Percentiles rank a stretch among this genome's conserved stretches.
phyloP scores from a whole-genome alignment of 2,329 filamentous ascomycete genomes.

The Ploettnerulaceae sp. region DNA sequence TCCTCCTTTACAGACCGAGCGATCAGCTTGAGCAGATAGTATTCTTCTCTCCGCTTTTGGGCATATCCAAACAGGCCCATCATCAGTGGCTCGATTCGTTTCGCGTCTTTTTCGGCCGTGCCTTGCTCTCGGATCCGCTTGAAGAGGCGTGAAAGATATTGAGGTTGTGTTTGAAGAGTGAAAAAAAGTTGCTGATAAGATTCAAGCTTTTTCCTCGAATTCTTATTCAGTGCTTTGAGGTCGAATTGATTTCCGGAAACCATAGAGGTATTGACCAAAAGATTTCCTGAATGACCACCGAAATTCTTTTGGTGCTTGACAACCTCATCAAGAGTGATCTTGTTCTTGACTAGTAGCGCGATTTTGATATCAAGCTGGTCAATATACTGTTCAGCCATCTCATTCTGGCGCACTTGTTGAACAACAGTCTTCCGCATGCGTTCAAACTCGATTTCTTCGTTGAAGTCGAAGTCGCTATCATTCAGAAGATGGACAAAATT shows the following conservation, averaged over 20 bases:
- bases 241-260: slow-evolving; percentile 90
- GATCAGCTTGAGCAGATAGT: slow-evolving; percentile 89
- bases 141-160: slow-evolving; percentile 88
- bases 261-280: slow-evolving; percentile 85
- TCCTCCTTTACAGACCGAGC: slow-evolving; percentile 80
- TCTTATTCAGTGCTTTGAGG: slow-evolving; percentile 95
- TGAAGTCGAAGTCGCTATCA: slow-evolving; percentile 98
- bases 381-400: slow-evolving; percentile 95
- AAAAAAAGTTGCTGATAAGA: slow-evolving; percentile 98
- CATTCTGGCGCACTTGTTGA: slow-evolving; percentile 94
- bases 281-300: slow-evolving; percentile 77
- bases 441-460: slow-evolving; percentile 97
- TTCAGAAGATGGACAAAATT: slow-evolving; percentile 97
- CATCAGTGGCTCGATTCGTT: slow-evolving; percentile 85
- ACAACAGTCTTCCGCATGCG: slow-evolving; percentile 92
- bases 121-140: slow-evolving; percentile 76
- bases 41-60: slow-evolving; percentile 94
- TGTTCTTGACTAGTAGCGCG: slow-evolving; percentile 96
- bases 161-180: slow-evolving; percentile 90
- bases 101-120: slow-evolving; percentile 85
- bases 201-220: slow-evolving; percentile 89
- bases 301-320: slow-evolving; percentile 96
- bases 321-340: slow-evolving; percentile 96
- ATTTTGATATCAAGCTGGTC: slow-evolving; percentile 99
- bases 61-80: slow-evolving; percentile 98